These are phyloP conservation scores for Exophiala aquamarina DNA, from an alignment of 2,329 filamentous ascomycete species.

Conservation along the genomic window DNA sequence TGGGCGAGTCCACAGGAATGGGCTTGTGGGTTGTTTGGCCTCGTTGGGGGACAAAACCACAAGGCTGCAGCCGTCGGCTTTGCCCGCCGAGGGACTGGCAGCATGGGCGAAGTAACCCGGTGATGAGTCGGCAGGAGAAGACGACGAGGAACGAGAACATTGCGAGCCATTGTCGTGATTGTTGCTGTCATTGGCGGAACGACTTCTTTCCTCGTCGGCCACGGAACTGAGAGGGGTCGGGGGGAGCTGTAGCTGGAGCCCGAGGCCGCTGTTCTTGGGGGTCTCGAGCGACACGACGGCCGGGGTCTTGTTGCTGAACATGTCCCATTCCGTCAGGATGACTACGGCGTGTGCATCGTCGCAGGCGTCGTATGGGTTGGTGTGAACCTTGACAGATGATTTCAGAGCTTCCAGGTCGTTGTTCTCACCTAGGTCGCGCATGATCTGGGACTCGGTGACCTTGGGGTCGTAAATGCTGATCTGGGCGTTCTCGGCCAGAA, in stretches of 20 bases:
- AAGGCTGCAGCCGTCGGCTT: neutral
- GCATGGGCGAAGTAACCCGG: neutral
- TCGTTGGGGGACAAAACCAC: neutral
- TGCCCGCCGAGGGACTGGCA: neutral
- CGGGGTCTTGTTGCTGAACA: slow-evolving; percentile 43
- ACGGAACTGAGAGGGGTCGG: neutral
- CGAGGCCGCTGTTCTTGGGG: neutral
- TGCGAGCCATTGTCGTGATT: too few relatives aligned
- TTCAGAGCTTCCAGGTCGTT: slow-evolving; percentile 17
- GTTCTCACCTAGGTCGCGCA: slow-evolving; percentile 29
- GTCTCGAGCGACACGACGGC: neutral
- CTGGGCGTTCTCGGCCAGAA: slow-evolving; percentile 64
- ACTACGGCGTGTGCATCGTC: slow-evolving; percentile 48
- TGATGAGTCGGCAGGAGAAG: too few relatives aligned
- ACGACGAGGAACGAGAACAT: too few relatives aligned
- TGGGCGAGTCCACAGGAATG: neutral
- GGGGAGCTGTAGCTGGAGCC: neutral
- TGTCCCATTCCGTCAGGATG: slow-evolving; percentile 55
- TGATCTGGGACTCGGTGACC: slow-evolving; percentile 40
- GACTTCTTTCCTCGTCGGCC: neutral
- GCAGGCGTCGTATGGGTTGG: slow-evolving; percentile 47
- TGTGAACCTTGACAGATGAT: slow-evolving; percentile 38
- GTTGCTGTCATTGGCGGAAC: too few relatives aligned
- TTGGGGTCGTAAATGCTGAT: slow-evolving; percentile 69
- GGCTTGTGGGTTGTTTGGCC: neutral